phyloP scores from a whole-genome alignment of 2,329 filamentous ascomycete species.

The Talaromyces atroroseus region DNA sequence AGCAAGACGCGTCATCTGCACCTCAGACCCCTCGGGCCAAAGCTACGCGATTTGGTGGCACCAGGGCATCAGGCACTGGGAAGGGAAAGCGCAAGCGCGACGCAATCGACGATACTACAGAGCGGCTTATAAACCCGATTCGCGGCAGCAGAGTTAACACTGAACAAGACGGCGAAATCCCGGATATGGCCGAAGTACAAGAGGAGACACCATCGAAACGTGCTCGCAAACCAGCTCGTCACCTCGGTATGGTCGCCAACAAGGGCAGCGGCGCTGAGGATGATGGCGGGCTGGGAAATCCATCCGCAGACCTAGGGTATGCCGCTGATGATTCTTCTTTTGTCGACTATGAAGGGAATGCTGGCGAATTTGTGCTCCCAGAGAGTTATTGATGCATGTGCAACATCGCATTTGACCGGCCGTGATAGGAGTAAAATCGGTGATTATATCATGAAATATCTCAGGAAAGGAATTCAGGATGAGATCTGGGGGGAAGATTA shows the following conservation, averaged over 20 bases:
- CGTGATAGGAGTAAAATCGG: not conserved
- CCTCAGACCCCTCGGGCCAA: not conserved
- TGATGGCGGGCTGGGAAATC: not conserved
- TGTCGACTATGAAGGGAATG: not conserved
- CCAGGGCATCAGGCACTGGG: not conserved
- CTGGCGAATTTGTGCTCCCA: not conserved
- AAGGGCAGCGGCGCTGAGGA: not conserved
- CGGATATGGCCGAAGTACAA: not conserved
- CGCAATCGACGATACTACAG: not conserved
- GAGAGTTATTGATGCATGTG: not conserved
- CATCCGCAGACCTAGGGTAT: not conserved
- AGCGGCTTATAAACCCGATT: not conserved
- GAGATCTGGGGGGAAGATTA: not conserved
- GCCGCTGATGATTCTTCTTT: not conserved
- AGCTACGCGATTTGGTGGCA: not conserved
- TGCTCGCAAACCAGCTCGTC: not conserved
- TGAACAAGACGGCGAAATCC: not conserved
- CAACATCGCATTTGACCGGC: not conserved
- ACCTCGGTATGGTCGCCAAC: not conserved
- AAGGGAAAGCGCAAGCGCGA: not conserved
- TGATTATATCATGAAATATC: not conserved
- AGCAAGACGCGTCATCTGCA: not conserved
- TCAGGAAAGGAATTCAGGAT: not conserved
- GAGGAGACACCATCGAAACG: not conserved
- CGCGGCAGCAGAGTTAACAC: not conserved